A percentile compares a stretch with the other conserved stretches of the same genome.
Evolutionary conservation across 305 asterid species (phyloP).

Genomic region (Solanum hybrid): DNA sequence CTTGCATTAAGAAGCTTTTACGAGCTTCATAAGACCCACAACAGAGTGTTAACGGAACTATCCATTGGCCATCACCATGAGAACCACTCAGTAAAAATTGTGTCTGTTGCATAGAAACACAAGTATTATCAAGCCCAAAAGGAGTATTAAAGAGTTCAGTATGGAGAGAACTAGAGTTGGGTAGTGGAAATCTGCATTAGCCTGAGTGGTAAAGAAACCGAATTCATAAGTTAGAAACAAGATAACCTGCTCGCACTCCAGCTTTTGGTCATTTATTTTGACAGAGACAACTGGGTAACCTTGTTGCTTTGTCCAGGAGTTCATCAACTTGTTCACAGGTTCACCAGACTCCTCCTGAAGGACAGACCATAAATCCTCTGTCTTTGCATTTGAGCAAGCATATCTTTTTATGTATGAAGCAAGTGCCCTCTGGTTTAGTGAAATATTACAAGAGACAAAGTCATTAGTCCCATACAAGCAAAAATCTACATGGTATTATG

Average conservation of each 20-base stretch:
- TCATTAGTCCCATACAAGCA: constrained; percentile 8
- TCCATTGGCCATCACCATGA: constrained; percentile 91
- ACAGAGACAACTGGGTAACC: constrained; percentile 95
- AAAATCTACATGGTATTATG: not conserved
- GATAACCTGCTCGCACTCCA: constrained; percentile 89
- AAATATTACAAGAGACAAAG: constrained; percentile 14
- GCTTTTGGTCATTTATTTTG: constrained; percentile 48
- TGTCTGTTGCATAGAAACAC: constrained; percentile 47
- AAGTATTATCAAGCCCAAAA: constrained; percentile 12
- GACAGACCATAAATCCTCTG: constrained; percentile 96
- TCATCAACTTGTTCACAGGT: constrained; percentile 88
- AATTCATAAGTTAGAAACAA: not conserved
- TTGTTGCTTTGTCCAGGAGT: constrained; percentile 89
- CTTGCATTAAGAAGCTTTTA: constrained; percentile 68
- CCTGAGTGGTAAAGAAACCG: not conserved
- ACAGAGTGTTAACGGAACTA: constrained; percentile 81
- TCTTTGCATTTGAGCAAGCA: constrained; percentile 89
- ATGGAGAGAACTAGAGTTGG: constrained; percentile 1
- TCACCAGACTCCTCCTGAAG: constrained; percentile 89
- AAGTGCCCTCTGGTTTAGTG: constrained; percentile 56
- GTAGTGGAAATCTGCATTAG: not conserved
- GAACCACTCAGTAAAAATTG: constrained; percentile 74
- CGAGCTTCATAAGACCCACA: constrained; percentile 64
- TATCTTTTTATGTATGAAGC: constrained; percentile 76
- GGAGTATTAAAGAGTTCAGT: constrained; percentile 1